phyloP scores from a whole-genome alignment of 306 rosid species.

The Oemleria cerasiformis region DNA sequence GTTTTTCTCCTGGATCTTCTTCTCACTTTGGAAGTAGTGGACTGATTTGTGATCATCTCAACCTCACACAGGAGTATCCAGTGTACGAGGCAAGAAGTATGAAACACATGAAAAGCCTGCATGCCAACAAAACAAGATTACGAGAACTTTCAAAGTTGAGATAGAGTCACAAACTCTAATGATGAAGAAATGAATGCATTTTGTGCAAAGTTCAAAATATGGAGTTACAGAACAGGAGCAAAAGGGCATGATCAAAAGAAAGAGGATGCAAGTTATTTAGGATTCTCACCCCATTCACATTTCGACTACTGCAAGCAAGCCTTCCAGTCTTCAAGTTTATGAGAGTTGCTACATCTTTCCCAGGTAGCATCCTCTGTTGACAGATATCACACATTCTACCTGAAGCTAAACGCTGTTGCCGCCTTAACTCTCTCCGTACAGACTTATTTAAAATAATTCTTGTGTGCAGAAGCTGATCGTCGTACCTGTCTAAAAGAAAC shows the following conservation, averaged over 20 bases:
- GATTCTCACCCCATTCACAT: conserved; percentile 65
- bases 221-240: conserved; percentile 4
- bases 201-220: conserved; percentile 3
- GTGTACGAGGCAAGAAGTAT: conserved; percentile 75
- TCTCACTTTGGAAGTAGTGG: conserved; percentile 40
- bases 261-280: conserved; percentile 14
- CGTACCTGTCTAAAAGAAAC: conserved; percentile 39
- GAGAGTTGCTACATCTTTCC: conserved; percentile 88
- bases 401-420: conserved; percentile 65
- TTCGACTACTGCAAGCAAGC: conserved; percentile 85
- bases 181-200: conserved; percentile 9
- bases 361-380: conserved; percentile 88
- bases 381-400: conserved; percentile 86
- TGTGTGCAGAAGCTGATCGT: conserved; percentile 51
- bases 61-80: conserved; percentile 80
- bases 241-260: conserved; percentile 4
- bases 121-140: conserved; percentile 15
- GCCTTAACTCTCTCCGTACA: conserved; percentile 70
- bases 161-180: neutral
- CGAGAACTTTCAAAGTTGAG: neutral
- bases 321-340: conserved; percentile 69
- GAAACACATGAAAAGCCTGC: conserved; percentile 89
- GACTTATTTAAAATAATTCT: conserved; percentile 59
- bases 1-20: conserved; percentile 50
- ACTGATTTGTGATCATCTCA: conserved; percentile 47